phyloP scores from a whole-genome alignment of 2,329 filamentous ascomycete species.

The Nothopassalora personata region DNA sequence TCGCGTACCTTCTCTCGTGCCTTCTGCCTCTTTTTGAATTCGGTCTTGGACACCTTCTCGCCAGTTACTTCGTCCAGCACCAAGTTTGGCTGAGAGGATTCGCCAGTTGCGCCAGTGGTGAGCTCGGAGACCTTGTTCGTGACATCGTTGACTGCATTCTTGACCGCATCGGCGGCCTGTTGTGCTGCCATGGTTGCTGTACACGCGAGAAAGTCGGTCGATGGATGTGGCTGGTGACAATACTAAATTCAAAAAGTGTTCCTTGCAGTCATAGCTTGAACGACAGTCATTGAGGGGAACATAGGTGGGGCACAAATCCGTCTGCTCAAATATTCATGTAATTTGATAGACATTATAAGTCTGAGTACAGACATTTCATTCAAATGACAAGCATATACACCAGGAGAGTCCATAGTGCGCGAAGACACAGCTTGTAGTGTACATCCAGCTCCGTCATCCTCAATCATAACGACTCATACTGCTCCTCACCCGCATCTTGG shows the following conservation, averaged over 20 bases:
- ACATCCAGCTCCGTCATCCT: too few species aligned
- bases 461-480: background rate
- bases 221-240: background rate
- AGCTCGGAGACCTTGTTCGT: slow-evolving; percentile 32
- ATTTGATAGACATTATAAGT: background rate
- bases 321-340: background rate
- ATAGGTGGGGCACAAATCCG: background rate
- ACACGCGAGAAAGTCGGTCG: background rate
- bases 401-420: too few species aligned
- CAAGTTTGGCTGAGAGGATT: slow-evolving; percentile 46
- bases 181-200: slow-evolving; percentile 29
- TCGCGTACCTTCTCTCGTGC: slow-evolving; percentile 58
- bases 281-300: background rate
- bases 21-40: slow-evolving; percentile 92
- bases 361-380: background rate
- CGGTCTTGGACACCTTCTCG: slow-evolving; percentile 60
- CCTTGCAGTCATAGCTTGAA: background rate
- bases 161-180: slow-evolving; percentile 34
- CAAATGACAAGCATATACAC: background rate
- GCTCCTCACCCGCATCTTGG: background rate
- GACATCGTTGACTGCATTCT: slow-evolving; percentile 33
- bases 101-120: slow-evolving; percentile 29
- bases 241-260: background rate
- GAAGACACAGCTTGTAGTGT: too few species aligned
- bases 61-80: slow-evolving; percentile 90